Conservation (phyloP, 768 basidiomycete species). For the Xerocomellus intermedius region DNA sequence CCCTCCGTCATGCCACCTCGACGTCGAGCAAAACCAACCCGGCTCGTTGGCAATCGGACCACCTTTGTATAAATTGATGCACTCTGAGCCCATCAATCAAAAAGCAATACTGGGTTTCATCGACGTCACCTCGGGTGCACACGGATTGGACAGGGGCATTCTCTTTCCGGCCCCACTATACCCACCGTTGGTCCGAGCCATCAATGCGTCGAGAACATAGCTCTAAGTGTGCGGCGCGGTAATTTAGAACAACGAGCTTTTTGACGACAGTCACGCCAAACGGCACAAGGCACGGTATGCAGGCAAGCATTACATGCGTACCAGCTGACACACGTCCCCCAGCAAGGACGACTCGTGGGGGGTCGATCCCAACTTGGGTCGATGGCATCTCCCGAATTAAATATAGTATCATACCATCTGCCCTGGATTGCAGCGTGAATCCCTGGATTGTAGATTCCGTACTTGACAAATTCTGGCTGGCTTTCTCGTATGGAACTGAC, state of each 20-base stretch:
- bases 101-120: background rate
- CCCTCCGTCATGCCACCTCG: background rate
- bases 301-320: constrained; percentile 1
- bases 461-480: background rate
- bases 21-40: background rate
- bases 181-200: constrained; percentile 21
- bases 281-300: background rate
- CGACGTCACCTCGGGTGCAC: constrained; percentile 8
- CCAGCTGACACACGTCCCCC: background rate
- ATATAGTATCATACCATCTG: background rate
- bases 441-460: background rate
- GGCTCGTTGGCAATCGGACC: background rate
- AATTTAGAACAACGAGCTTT: constrained; percentile 16
- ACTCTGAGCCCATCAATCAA: background rate
- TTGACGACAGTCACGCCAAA: background rate
- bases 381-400: background rate
- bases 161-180: constrained; percentile 19
- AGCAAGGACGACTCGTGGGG: background rate
- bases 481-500: background rate
- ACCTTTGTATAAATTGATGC: background rate
- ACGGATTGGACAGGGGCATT: constrained; percentile 3
- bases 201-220: background rate
- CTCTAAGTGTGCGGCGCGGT: constrained; percentile 12
- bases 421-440: background rate
- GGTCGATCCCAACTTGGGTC: background rate